Evolutionary conservation across 78 protist species (phyloP), one percentile per base, ranked within the genome.

Genomic region (Speleostelium caveatum): DNA sequence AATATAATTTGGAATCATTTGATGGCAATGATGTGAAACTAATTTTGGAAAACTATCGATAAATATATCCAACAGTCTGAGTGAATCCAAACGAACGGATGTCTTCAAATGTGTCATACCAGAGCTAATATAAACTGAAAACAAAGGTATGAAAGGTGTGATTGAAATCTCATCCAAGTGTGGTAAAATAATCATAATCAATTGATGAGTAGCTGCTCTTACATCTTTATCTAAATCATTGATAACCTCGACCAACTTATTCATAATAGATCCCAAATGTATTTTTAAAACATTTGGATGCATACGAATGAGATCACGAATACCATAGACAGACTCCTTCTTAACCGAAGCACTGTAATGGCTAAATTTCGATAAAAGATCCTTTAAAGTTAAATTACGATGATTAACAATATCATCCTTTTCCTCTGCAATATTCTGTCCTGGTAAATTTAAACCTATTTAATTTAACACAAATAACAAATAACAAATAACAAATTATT

Each of bases 41-140:
- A 72, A 65, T 45, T 28, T 51, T 61, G 94, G 94, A 51, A 33
- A 88, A 12, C 68, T 72, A 55, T 75, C 76, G 67, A 75, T 74
- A 53, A 76, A 76, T 41, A 88, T 35, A 53, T 88, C 87, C n/a
- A 88, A 88, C 8, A 88, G 35, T 26, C 69, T 77, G 33, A 88
- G 53, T n/a, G 87, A 45, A 67, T 88, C 94, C 51, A 88, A 61
- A 75, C 94, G 94, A 67, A 88, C 67, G 3, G 60, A n/a, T 30
- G 86, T 58, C 14, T 63, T 63, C 19, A 88, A 38, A 75, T 88
- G 94, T 4, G 94, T 88, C 94, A 88, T 88, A 53, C 94, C 94
- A 0, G 87, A 63, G 8, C 51, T 71, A 35, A 88, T 75, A 53
- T 88, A 88, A 33, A 88, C 73, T 12, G 80, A 42, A 67, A 75